These are phyloP conservation scores for Lasiodiplodia sp. DNA, from an alignment of 2,329 filamentous ascomycete species.

Conservation along the genomic window DNA sequence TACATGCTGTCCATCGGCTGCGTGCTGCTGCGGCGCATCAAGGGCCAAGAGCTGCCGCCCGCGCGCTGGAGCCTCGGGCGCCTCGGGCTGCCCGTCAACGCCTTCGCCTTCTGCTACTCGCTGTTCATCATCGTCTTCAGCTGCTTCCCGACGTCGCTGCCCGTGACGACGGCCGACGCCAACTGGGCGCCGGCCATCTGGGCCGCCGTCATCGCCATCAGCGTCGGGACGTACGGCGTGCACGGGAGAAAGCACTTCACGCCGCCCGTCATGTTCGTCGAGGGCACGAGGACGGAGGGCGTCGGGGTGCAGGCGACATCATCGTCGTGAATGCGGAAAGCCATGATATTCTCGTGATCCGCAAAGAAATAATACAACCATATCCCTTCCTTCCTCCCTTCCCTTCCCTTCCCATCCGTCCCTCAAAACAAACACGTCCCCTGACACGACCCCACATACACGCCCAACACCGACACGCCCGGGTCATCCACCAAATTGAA, in stretches of 20 bases:
- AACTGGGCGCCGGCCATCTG: constrained; percentile 33
- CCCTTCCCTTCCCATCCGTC: no score
- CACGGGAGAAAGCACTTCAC: constrained; percentile 31
- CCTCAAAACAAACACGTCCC: constrained; percentile 8
- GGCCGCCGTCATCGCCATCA: constrained; percentile 23
- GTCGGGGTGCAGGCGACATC: constrained; percentile 28
- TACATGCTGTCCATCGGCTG: constrained; percentile 33
- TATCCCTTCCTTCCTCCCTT: background rate
- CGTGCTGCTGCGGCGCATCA: constrained; percentile 28
- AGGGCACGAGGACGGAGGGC: constrained; percentile 22
- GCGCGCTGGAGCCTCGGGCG: constrained; percentile 31
- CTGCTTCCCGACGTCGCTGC: constrained; percentile 24
- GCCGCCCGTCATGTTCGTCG: constrained; percentile 32
- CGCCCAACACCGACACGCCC: background rate
- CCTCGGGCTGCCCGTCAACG: constrained; percentile 30
- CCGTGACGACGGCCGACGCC: constrained; percentile 24
- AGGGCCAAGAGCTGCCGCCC: constrained; percentile 2
- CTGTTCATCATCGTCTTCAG: constrained; percentile 29
- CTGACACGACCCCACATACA: background rate
- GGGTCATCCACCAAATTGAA: background rate
- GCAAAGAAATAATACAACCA: background rate
- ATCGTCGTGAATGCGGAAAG: background rate
- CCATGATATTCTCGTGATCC: no score
- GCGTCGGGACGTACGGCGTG: constrained; percentile 13
- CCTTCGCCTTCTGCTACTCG: constrained; percentile 30